Evolutionary conservation across 257 asterid genomes (phyloP), one percentile per base, ranked within the genome.

Genomic region (Eucommia ulmoides): DNA sequence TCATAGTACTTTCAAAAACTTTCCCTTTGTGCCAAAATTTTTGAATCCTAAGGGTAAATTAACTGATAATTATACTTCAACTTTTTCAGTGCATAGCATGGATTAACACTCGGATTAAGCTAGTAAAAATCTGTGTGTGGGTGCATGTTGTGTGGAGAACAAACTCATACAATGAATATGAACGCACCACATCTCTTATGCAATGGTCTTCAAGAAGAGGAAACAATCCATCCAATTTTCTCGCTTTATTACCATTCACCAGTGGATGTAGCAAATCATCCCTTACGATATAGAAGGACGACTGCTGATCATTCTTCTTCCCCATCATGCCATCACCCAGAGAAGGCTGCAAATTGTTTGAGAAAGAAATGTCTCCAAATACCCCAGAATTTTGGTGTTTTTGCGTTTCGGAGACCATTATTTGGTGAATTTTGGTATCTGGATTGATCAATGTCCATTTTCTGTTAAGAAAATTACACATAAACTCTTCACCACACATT

Each of bases 221-320:
- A 72, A 89, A 83, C 71, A 84, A 35, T 1, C 88, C 96, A 22
- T 89, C 97, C 49, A 89, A 58, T 59, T 89, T 89, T 59, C 97
- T 74, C 11, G 93, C 89, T 69, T 89, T 89, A 69, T 85, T 89
- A 24, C 97, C 97, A 69, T 89, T 89, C 54, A 80, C 80, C 64
- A 89, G 64, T 41, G 96, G 96, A 68, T 89, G 97, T 77, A 84
- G 42, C 62, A 84, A 72, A 60, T 89, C 97, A 69, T 89, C 96
- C 65, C 97, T 78, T 47, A 84, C 81, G 35, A 89, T 79, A 66
- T 78, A 82, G 75, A 89, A 89, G 0, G 88, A 80, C 23, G 75
- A 66, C 56, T 55, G 33, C 2, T 51, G 33, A 1, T 44, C 66
- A 24, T 49, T 49, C 51, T 50, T 70, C 51, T 50, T 70, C 17